A percentile compares a stretch with the other conserved stretches of the same genome.
These are phyloP conservation scores for Calocybe indica DNA, from an alignment of 768 basidiomycete species.

Conservation along the genomic window DNA sequence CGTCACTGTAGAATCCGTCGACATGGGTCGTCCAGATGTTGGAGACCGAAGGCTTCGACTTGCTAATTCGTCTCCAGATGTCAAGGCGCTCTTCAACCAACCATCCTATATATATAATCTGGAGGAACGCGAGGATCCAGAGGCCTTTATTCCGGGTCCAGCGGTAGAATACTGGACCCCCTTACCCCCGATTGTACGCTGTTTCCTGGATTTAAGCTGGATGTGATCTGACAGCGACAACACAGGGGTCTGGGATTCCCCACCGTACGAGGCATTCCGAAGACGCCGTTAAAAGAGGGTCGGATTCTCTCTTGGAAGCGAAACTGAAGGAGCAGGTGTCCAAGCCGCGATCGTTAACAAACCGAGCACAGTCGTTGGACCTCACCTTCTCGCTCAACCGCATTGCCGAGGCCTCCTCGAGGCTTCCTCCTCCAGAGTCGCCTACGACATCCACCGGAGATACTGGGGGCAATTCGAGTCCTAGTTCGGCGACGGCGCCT, in stretches of 20 bases:
- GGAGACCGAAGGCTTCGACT: conserved; percentile 72
- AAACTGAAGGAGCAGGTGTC: conserved; percentile 73
- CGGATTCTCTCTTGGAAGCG: conserved; percentile 78
- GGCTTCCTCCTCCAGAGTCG: conserved; percentile 67
- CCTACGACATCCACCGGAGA: conserved; percentile 75
- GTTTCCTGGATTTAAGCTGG: conserved; percentile 1
- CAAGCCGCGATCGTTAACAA: conserved; percentile 78
- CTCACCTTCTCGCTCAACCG: conserved; percentile 80
- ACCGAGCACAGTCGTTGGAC: conserved; percentile 87
- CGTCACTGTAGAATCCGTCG: conserved; percentile 58
- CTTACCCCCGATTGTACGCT: conserved; percentile 66
- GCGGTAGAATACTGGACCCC: conserved; percentile 74
- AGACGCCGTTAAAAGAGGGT: conserved; percentile 75
- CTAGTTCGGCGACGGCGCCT: conserved; percentile 72
- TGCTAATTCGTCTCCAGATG: conserved; percentile 88
- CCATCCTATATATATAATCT: conserved; percentile 79
- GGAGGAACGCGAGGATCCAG: conserved; percentile 65
- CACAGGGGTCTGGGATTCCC: conserved; percentile 63
- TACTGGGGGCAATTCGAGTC: conserved; percentile 72
- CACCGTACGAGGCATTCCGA: conserved; percentile 65
- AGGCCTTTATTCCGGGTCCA: conserved; percentile 50
- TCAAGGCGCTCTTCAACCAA: conserved; percentile 90
- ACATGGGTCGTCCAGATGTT: conserved; percentile 66
- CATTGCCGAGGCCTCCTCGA: conserved; percentile 62
- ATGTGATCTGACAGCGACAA: conserved; percentile 10